Conservation (phyloP, 148 eudicot genomes). For the Spergularia marina region DNA sequence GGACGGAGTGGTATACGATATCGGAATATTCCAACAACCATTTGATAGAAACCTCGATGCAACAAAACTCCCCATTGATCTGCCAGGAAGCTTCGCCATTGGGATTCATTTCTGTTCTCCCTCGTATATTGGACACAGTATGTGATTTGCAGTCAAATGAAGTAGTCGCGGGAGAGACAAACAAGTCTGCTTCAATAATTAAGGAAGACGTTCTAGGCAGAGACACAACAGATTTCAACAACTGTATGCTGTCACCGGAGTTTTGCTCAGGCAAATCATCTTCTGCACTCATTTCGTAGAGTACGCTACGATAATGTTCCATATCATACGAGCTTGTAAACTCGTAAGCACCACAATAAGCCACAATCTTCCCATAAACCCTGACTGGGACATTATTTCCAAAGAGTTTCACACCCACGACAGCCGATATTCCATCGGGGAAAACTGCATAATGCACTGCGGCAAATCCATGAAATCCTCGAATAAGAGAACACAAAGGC, state of each 20-base stretch:
- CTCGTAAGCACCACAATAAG: background rate
- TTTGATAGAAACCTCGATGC: too few relatives aligned
- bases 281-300: background rate
- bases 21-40: too few relatives aligned
- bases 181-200: background rate
- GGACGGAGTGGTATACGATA: too few relatives aligned
- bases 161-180: background rate
- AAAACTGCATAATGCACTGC: background rate
- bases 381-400: background rate
- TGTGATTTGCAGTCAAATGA: background rate
- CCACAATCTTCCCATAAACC: background rate
- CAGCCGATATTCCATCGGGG: background rate
- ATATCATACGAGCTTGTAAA: background rate
- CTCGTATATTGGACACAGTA: too few relatives aligned
- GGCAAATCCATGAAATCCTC: background rate
- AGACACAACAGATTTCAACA: background rate
- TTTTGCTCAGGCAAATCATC: background rate
- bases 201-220: background rate
- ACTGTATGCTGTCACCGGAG: background rate
- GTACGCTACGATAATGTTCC: background rate
- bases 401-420: background rate
- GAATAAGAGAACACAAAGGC: background rate
- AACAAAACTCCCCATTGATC: too few relatives aligned
- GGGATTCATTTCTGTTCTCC: too few relatives aligned
- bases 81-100: too few relatives aligned